Conservation (phyloP, 257 asterid species). For the Petunia secreta region DNA sequence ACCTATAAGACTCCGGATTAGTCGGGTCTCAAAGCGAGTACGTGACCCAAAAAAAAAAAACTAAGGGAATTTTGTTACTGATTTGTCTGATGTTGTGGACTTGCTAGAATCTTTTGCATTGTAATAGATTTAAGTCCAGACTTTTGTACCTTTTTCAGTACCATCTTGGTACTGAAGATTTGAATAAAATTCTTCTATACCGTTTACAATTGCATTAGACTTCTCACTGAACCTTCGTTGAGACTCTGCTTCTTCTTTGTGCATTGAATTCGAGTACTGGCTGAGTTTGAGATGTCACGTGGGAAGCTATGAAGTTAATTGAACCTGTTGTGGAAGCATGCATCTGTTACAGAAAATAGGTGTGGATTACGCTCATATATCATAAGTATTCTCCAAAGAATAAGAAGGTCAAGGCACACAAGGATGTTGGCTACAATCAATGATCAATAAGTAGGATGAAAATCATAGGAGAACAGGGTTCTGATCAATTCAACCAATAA, state of each 20-base stretch:
- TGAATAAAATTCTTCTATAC: slow-evolving; percentile 15
- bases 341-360: neutral
- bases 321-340: neutral
- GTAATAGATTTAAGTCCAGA: neutral
- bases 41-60: no score
- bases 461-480: neutral
- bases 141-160: neutral
- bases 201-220: neutral
- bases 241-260: no score
- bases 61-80: neutral
- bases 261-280: neutral
- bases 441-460: neutral
- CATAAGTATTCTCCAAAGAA: neutral
- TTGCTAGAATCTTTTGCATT: neutral
- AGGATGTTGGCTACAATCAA: neutral
- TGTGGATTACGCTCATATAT: slow-evolving; percentile 8
- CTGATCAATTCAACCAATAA: neutral
- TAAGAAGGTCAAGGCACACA: neutral
- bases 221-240: no score
- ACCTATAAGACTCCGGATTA: no score
- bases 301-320: neutral
- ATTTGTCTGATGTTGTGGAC: neutral
- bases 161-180: neutral
- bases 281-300: neutral
- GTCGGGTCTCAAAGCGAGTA: no score